phyloP scores from a whole-genome alignment of 805 yeast genomes.

The Saturnispora kantuleensis region DNA sequence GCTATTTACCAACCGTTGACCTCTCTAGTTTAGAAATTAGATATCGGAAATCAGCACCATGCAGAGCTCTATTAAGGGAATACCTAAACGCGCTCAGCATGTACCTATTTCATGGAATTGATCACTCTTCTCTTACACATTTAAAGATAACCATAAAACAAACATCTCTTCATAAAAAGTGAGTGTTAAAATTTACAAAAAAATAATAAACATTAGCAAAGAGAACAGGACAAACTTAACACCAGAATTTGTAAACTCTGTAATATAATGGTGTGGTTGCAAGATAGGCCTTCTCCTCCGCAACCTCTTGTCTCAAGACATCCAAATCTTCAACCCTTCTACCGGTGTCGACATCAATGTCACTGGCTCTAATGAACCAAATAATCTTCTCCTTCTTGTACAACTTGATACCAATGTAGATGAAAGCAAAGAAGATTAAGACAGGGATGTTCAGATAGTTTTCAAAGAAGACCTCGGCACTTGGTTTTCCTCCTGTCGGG shows the following conservation, averaged over 20 bases:
- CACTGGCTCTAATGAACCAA: slow-evolving; percentile 33
- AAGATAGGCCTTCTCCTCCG: slow-evolving; percentile 45
- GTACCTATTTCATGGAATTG: too few species aligned
- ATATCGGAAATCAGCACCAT: too few species aligned
- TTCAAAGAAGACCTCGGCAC: slow-evolving; percentile 52
- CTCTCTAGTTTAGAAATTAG: too few species aligned
- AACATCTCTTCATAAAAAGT: too few species aligned
- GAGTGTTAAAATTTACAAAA: too few species aligned
- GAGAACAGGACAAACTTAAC: slow-evolving; percentile 23
- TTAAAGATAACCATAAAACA: too few species aligned
- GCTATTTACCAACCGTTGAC: too few species aligned
- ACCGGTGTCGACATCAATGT: slow-evolving; percentile 55
- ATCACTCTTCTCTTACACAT: too few species aligned
- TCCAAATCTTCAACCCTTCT: slow-evolving; percentile 53
- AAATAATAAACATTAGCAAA: too few species aligned
- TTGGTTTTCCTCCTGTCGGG: slow-evolving; percentile 52
- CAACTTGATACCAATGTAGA: slow-evolving; percentile 36
- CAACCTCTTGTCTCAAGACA: slow-evolving; percentile 43
- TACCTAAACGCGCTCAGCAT: too few species aligned
- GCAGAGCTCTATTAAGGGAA: too few species aligned
- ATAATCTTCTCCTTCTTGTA: slow-evolving; percentile 34
- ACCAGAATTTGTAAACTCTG: slow-evolving; percentile 51
- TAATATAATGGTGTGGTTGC: slow-evolving; percentile 36
- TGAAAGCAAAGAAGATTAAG: slow-evolving; percentile 38
- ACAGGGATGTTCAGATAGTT: slow-evolving; percentile 59